These are phyloP conservation scores for Fusarium odoratissimum DNA, from an alignment of 2,329 filamentous ascomycete species.

Conservation along the genomic window DNA sequence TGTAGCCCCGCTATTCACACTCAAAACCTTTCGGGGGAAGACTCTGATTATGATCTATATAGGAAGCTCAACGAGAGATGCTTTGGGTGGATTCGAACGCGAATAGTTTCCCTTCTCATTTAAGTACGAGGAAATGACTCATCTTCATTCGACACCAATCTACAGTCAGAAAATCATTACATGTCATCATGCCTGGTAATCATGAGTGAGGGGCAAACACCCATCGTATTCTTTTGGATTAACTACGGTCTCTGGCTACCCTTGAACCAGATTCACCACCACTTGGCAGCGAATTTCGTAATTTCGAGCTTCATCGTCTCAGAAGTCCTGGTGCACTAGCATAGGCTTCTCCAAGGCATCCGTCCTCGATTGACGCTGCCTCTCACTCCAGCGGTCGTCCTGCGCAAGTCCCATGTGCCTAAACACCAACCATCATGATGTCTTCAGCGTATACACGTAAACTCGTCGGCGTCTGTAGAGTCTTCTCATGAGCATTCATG, in stretches of 20 bases:
- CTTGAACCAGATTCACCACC: slow-evolving; percentile 40
- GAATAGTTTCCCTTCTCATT: background rate
- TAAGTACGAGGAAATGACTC: background rate
- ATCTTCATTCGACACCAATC: background rate
- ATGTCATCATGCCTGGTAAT: slow-evolving; percentile 9
- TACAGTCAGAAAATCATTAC: background rate
- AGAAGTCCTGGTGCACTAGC: slow-evolving; percentile 46
- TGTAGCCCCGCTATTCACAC: background rate
- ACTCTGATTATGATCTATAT: background rate
- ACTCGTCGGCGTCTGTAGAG: slow-evolving; percentile 35
- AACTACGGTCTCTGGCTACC: slow-evolving; percentile 41
- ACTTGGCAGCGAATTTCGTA: slow-evolving; percentile 45
- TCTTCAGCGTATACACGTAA: slow-evolving; percentile 33
- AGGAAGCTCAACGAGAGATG: background rate
- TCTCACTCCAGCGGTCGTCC: slow-evolving; percentile 37
- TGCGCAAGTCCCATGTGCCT: slow-evolving; percentile 37
- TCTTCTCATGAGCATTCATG: slow-evolving; percentile 34
- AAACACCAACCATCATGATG: slow-evolving; percentile 44
- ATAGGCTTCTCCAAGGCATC: slow-evolving; percentile 38
- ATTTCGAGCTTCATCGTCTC: slow-evolving; percentile 41
- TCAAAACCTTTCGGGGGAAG: background rate
- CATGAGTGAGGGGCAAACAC: slow-evolving; percentile 33
- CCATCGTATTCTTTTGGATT: slow-evolving; percentile 41
- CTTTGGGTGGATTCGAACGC: background rate
- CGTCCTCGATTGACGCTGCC: slow-evolving; percentile 35